phyloP scores from a whole-genome alignment of 495 filamentous ascomycete genomes.

The Penicillium macrosclerotiorum region DNA sequence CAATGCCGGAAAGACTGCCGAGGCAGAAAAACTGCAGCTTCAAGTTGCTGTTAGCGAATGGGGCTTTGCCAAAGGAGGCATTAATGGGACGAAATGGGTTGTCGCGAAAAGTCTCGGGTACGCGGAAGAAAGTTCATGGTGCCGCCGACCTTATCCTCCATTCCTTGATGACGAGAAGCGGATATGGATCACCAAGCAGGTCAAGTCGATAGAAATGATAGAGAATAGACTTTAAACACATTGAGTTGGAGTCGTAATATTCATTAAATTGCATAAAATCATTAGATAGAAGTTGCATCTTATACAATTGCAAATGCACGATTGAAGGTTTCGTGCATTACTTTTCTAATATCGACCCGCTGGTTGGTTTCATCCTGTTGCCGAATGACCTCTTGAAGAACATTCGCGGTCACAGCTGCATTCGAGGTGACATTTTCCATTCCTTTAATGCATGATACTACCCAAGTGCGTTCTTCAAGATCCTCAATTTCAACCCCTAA shows the following conservation, averaged over 20 bases:
- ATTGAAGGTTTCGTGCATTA: slow-evolving; percentile 30
- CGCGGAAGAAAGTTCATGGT: slow-evolving; percentile 33
- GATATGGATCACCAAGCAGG: slow-evolving; percentile 6
- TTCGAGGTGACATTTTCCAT: slow-evolving; percentile 41
- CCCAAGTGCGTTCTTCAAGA: slow-evolving; percentile 32
- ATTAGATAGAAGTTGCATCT: slow-evolving; percentile 7
- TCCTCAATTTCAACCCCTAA: slow-evolving; percentile 41
- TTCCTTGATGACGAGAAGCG: slow-evolving; percentile 32
- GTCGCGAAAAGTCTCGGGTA: slow-evolving; percentile 37
- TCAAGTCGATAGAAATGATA: slow-evolving; percentile 3
- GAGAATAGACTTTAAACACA: slow-evolving; percentile 3
- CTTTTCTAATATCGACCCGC: slow-evolving; percentile 38
- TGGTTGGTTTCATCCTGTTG: slow-evolving; percentile 36
- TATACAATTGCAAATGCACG: slow-evolving; percentile 41
- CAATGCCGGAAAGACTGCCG: slow-evolving; percentile 27
- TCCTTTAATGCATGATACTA: slow-evolving; percentile 33
- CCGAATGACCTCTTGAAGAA: slow-evolving; percentile 39
- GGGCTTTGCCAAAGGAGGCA: slow-evolving; percentile 40
- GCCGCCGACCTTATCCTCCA: slow-evolving; percentile 37
- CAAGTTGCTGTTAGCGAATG: slow-evolving; percentile 35
- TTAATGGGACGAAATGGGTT: slow-evolving; percentile 44
- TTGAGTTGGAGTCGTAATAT: background rate
- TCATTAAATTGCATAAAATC: slow-evolving; percentile 10
- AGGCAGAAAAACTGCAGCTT: slow-evolving; percentile 36
- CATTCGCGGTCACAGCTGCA: slow-evolving; percentile 37